A percentile compares a stretch with the other conserved stretches of the same genome.
Evolutionary conservation across 306 rosid genomes (phyloP).

Genomic region (Cajanus cajan): DNA sequence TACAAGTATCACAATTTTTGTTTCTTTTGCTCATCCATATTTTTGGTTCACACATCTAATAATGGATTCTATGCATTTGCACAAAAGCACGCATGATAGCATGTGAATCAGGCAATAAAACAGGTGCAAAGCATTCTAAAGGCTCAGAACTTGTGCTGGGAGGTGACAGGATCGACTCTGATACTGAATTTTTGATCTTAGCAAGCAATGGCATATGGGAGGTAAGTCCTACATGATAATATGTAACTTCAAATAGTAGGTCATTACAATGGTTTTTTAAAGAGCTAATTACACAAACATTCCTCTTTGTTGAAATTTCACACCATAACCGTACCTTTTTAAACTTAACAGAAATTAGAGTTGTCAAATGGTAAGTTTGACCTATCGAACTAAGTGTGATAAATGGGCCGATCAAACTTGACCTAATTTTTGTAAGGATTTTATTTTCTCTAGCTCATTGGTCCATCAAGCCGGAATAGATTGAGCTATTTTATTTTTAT

Average conservation of each 20-base stretch:
- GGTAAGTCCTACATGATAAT: constrained; percentile 41
- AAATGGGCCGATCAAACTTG: no score
- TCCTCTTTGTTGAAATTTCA: no score
- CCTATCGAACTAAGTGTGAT: no score
- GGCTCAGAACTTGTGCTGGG: constrained; percentile 61
- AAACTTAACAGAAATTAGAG: no score
- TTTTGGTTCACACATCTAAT: constrained; percentile 25
- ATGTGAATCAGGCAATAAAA: constrained; percentile 27
- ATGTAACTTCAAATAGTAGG: not conserved
- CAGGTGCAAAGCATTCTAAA: constrained; percentile 26
- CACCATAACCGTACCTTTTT: no score
- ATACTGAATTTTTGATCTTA: constrained; percentile 70
- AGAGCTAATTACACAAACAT: no score
- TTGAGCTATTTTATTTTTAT: no score
- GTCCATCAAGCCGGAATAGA: no score
- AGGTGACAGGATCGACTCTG: constrained; percentile 46
- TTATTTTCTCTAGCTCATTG: no score
- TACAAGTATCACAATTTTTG: not conserved
- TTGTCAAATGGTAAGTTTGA: no score
- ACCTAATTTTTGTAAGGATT: no score
- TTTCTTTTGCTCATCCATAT: not conserved
- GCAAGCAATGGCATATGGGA: constrained; percentile 90
- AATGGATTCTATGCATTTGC: not conserved
- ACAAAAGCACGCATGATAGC: constrained; percentile 23
- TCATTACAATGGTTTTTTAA: not conserved